These are phyloP conservation scores for Penicillium verhagenii DNA, from an alignment of 495 filamentous ascomycete genomes.

Conservation along the genomic window DNA sequence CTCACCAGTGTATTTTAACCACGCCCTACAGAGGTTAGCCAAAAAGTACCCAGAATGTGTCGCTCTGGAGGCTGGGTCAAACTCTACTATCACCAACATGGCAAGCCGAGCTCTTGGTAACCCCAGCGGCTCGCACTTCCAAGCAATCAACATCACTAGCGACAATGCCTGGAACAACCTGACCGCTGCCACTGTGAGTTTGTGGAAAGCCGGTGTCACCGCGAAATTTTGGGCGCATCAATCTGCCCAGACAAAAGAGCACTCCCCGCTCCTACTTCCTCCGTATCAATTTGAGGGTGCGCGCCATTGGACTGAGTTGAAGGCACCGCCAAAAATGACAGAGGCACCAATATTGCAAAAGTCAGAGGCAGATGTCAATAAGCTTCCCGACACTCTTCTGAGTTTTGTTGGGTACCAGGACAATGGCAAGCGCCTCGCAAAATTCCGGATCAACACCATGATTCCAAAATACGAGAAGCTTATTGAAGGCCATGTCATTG, in stretches of 20 bases:
- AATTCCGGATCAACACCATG: neutral
- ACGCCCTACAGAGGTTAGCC: constrained; percentile 45
- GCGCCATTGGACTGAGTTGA: constrained; percentile 42
- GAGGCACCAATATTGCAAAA: no score
- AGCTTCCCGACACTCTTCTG: no score
- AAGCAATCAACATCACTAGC: constrained; percentile 40
- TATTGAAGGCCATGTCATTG: no score
- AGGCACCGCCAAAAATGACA: no score
- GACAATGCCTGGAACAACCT: constrained; percentile 28
- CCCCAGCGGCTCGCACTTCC: constrained; percentile 29
- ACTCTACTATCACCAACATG: constrained; percentile 47
- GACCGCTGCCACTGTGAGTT: constrained; percentile 37
- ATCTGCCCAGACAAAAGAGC: constrained; percentile 32
- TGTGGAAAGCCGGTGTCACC: constrained; percentile 47
- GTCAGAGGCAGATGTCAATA: no score
- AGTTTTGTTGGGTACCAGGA: constrained; percentile 42
- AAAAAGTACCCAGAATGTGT: constrained; percentile 30
- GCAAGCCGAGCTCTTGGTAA: constrained; percentile 29
- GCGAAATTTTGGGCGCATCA: constrained; percentile 51
- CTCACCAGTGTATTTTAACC: constrained; percentile 48
- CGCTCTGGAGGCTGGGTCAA: constrained; percentile 38
- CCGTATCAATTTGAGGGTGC: constrained; percentile 56
- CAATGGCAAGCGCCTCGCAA: neutral
- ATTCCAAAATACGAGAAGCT: neutral
- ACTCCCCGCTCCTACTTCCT: constrained; percentile 42